Evolutionary conservation across 2,329 filamentous ascomycete genomes (phyloP), one percentile per base, ranked within the genome.

Genomic region (Pyricularia grisea): DNA sequence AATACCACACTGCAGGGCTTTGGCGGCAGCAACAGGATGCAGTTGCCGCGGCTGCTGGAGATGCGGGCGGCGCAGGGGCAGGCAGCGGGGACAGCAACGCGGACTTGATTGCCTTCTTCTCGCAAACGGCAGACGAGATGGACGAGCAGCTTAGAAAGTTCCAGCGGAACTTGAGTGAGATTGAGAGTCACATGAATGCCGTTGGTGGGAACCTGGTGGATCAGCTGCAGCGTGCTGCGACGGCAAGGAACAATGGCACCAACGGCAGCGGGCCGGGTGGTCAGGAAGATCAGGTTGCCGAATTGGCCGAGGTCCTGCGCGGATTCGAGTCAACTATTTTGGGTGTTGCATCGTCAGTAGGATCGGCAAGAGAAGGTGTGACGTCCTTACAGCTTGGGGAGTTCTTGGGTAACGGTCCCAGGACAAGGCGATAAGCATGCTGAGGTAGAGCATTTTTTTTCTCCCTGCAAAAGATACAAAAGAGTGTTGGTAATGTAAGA

Each of bases 241-340:
- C 74, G 5, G 71, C 74, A 70, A 68, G 71, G n/a, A 42, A 67
- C 11, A 70, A 69, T 25, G 66, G 30, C 14, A 64, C 58, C 31
- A 65, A 75, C 75, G 58, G 31, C 20, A 78, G 80, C 33, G 74
- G 75, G 69, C 73, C 76, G 25, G 74, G 77, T 23, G 76, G 78
- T 68, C 72, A 79, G 69, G 81, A 84, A 72, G 79, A 86, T 76
- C 79, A 79, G 71, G 77, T 82, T 25, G 77, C 81, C 50, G 83
- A 85, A 74, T 79, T 90, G 64, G 85, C 85, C 20, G 83, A 82
- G 14, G 87, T 88, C 63, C 81, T 91, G 72, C 81, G 84, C 23
- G 88, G 90, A 72, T 89, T 91, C 70, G 88, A 91, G 78, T 82
- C 85, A 72, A 85, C 87, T 69, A 88, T 91, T 69, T 77, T 90